Evolutionary conservation across 2,329 filamentous ascomycete genomes (phyloP).

Genomic region (Emmonsiellopsis sp.): DNA sequence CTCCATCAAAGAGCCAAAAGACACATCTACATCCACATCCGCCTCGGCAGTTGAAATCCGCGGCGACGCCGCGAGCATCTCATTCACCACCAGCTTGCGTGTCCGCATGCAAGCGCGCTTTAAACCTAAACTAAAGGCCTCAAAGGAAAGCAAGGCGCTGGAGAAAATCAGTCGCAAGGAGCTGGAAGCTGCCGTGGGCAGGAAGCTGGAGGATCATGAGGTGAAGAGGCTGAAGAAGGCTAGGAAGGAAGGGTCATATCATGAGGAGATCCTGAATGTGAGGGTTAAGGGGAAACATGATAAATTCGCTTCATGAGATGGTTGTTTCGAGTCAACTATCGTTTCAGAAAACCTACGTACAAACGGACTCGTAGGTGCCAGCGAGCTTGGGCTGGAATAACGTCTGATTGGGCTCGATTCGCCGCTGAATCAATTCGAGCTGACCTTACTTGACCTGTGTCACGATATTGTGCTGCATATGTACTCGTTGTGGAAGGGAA

Average conservation of each 20-base stretch:
- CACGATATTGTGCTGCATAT: too few species aligned
- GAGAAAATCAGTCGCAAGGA: constrained; percentile 82
- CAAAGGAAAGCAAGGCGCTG: constrained; percentile 71
- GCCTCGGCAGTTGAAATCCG: constrained; percentile 55
- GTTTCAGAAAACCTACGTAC: too few species aligned
- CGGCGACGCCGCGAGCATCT: constrained; percentile 61
- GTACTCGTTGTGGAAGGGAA: too few species aligned
- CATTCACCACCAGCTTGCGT: constrained; percentile 62
- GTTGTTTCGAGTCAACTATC: not conserved
- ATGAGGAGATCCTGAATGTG: constrained; percentile 74
- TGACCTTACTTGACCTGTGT: too few species aligned
- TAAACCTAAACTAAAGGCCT: constrained; percentile 69
- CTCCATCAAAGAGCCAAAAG: constrained; percentile 43
- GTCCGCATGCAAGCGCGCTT: constrained; percentile 93
- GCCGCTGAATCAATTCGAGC: too few species aligned
- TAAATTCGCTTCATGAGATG: constrained; percentile 49
- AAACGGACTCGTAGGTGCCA: too few species aligned
- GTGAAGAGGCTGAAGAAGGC: constrained; percentile 75
- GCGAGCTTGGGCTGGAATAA: too few species aligned
- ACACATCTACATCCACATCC: constrained; percentile 34
- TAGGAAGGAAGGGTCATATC: constrained; percentile 76
- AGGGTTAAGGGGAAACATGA: constrained; percentile 92
- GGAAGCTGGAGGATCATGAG: constrained; percentile 73
- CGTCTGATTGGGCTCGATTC: too few species aligned
- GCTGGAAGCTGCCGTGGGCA: constrained; percentile 69